Percentiles rank a stretch among this genome's conserved stretches.
Evolutionary conservation across 441 rosid species (phyloP).

Genomic region (Dalechampia spathulata): DNA sequence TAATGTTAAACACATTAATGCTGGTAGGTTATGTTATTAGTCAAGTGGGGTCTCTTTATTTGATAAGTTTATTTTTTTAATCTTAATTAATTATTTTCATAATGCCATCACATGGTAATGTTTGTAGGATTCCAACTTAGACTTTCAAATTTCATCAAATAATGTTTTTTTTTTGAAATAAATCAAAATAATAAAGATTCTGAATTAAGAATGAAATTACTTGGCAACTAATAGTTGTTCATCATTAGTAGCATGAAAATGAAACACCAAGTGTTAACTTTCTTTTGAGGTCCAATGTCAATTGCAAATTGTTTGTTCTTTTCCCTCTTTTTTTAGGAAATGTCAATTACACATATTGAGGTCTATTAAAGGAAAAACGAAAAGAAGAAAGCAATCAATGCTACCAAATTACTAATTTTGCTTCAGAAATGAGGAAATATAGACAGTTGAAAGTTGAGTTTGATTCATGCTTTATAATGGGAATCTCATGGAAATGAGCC

Average conservation of each 20-base stretch:
- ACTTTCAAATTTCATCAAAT: too few relatives aligned
- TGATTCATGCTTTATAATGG: too few relatives aligned
- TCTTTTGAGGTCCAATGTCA: not conserved
- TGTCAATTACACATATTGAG: not conserved
- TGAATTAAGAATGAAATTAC: not conserved
- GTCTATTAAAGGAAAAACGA: not conserved
- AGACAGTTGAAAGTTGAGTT: not conserved
- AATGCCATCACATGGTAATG: conserved; percentile 4
- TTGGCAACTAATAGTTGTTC: not conserved
- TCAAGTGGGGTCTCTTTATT: conserved; percentile 11
- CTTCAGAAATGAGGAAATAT: not conserved
- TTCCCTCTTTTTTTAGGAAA: too few relatives aligned
- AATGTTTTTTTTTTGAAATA: too few relatives aligned
- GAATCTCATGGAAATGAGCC: too few relatives aligned
- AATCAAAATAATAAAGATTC: not conserved
- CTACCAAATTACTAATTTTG: not conserved
- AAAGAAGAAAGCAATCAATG: not conserved
- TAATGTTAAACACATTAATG: not conserved
- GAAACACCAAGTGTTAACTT: not conserved
- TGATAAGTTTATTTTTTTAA: not conserved
- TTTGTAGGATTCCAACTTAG: not conserved
- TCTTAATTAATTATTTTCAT: not conserved
- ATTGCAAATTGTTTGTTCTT: not conserved
- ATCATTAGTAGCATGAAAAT: not conserved
- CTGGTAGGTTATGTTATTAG: conserved; percentile 12